Evolutionary conservation across 108 stramenopile species (phyloP), one percentile per base, ranked within the genome.

Genomic region (Cyclotella kingstonii): DNA sequence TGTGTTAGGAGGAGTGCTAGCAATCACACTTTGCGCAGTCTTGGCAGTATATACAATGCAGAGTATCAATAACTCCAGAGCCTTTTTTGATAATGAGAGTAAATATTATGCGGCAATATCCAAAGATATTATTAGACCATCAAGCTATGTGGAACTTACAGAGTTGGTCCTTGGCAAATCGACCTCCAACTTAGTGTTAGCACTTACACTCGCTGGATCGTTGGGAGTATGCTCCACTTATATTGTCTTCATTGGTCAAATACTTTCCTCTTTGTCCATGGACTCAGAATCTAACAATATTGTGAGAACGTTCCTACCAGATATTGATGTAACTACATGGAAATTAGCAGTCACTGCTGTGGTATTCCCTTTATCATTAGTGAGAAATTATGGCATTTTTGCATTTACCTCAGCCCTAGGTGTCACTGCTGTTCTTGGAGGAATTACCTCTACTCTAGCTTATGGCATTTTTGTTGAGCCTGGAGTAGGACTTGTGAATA

Each of bases 361-460:
- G 6, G 69, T 80, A 9, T 50, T 72, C 11, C 79, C 79, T 8
- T 29, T 80, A 12, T 76, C 68, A 0, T 42, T 72, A 38, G 36
- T 80, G 12, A 23, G 79, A 41, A 65, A 76, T 60, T 80, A 80
- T 36, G 60, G 73, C 4, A 47, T 73, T 0, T 80, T 80, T 45
- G 79, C 75, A 8, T 80, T 80, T 31, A 80, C 79, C 6, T 67
- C 70, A 6, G 73, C 79, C 5, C 30, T 80, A 38, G 79, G 79
- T 12, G 75, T 79, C 3, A 39, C 41, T 17, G 73, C 78, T 17
- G 73, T 79, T 2, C 15, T 79, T 15, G 78, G 73, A 21, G 78
- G 78, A 30, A 79, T 79, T 21, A 19, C 35, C 5, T 41, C 45
- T 1, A 79, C 78, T 8, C 42, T 79, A 15, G 68, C 68, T n/a